Evolutionary conservation across 306 rosid genomes (phyloP), one percentile per base, ranked within the genome.

Genomic region (Acacia crassicarpa): DNA sequence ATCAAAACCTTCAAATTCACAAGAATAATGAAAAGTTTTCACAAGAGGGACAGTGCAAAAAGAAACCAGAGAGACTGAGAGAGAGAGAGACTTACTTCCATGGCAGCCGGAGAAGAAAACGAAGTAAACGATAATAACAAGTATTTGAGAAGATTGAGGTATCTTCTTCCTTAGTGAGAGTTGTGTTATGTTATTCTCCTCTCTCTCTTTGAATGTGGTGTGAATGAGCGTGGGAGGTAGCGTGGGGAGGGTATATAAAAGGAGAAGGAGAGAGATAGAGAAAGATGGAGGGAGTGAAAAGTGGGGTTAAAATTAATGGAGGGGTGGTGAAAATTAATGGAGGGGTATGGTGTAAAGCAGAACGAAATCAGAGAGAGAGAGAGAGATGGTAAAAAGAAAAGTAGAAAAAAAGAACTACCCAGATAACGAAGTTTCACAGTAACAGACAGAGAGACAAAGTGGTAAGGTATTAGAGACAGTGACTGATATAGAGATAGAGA

Each of bases 371-470:
- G 67, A 11, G 58, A 3, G 65, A 10, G 58, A 3, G 65, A 10
- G 65, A 25, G 58, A 48, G 23, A 23, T 51, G 85, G 87, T 73
- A 75, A 78, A 68, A 76, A 56, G 40, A 83, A 79, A 77, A 81
- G 32, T 23, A 13, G 76, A 73, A 74, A 20, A 76, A 54, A 80
- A 75, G 77, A 63, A 30, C 40, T 2, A 63, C 40, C 69, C 69
- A 63, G 86, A 90, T 30, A 88, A 84, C 70, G 88, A 90, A 82
- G 88, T 79, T 68, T 44, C 91, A 88, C 75, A 38, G 85, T 49
- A 77, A 23, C 6, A 85, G 92, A 88, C 90, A 87, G 87, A 88
- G 89, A 58, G 94, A 90, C 90, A 92, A 73, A 87, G 82, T n/a
- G 79, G 90, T 71, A 84, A 82, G 87, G 91, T 40, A 22, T 66